Percentiles rank a stretch among this genome's conserved stretches.
These are phyloP conservation scores for Graphium sp. DNA, from an alignment of 2,329 filamentous ascomycete species.

Conservation along the genomic window DNA sequence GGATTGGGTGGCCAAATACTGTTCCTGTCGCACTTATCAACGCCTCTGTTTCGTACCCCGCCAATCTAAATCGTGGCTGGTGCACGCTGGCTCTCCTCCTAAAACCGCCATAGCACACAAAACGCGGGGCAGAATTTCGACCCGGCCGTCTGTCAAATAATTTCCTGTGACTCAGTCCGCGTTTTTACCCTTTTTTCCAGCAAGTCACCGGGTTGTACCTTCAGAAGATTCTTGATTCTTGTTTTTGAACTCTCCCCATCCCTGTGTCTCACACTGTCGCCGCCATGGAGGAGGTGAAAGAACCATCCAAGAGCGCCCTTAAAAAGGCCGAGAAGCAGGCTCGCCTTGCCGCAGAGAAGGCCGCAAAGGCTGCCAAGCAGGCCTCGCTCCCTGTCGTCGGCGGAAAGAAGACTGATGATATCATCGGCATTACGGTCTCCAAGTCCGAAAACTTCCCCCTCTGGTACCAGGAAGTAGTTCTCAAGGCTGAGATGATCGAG, in stretches of 20 bases:
- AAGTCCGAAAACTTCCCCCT: slow-evolving; percentile 78
- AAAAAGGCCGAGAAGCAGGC: slow-evolving; percentile 52
- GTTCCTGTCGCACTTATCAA: too few species aligned
- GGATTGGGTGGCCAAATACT: too few species aligned
- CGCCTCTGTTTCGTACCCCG: too few species aligned
- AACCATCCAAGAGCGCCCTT: slow-evolving; percentile 42
- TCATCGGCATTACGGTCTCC: slow-evolving; percentile 75
- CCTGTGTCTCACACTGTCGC: slow-evolving; percentile 11
- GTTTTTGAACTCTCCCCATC: slow-evolving; percentile 3
- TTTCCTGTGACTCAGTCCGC: too few species aligned
- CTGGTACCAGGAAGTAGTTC: slow-evolving; percentile 96
- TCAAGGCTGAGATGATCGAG: slow-evolving; percentile 94
- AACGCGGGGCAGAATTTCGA: too few species aligned
- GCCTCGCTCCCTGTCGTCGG: slow-evolving; percentile 30
- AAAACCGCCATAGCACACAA: too few species aligned
- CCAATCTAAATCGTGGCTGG: too few species aligned
- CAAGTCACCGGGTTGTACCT: too few species aligned
- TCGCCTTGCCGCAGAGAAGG: slow-evolving; percentile 42
- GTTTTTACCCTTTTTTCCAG: too few species aligned
- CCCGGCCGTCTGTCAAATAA: too few species aligned
- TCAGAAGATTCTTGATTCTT: too few species aligned
- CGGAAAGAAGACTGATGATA: slow-evolving; percentile 44
- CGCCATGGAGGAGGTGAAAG: slow-evolving; percentile 12
- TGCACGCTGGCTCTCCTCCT: too few species aligned
- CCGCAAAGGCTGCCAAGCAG: slow-evolving; percentile 44